A percentile compares a stretch with the other conserved stretches of the same genome.
These are phyloP conservation scores for Didymella lethalis DNA, from an alignment of 2,329 filamentous ascomycete genomes.

Conservation along the genomic window DNA sequence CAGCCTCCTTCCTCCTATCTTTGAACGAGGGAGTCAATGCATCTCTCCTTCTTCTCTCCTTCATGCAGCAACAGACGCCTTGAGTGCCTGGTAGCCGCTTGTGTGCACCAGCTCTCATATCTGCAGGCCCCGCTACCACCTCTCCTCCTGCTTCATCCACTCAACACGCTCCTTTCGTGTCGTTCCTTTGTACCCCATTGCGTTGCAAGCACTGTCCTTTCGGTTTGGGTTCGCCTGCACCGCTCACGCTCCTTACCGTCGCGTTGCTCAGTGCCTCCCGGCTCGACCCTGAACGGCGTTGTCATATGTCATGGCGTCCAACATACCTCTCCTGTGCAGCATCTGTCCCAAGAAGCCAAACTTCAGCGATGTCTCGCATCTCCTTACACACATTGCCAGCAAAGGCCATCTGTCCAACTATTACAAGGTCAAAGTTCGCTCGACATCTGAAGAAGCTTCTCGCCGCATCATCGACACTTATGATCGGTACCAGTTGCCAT, in stretches of 20 bases:
- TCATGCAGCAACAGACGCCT: constrained; percentile 23
- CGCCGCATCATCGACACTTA: constrained; percentile 70
- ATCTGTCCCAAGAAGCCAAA: constrained; percentile 81
- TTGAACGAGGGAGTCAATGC: constrained; percentile 8
- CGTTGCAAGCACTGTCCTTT: constrained; percentile 41
- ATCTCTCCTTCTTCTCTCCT: constrained; percentile 14
- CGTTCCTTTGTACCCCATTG: constrained; percentile 34
- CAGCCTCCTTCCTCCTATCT: constrained; percentile 37
- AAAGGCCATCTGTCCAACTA: constrained; percentile 89
- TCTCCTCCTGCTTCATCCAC: constrained; percentile 45
- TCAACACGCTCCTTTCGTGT: constrained; percentile 49
- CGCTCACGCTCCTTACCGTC: constrained; percentile 38
- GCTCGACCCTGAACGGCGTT: constrained; percentile 22
- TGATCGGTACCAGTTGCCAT: constrained; percentile 56
- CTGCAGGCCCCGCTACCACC: constrained; percentile 36
- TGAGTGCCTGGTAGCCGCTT: constrained; percentile 36
- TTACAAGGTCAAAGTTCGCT: constrained; percentile 80
- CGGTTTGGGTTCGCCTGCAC: constrained; percentile 29
- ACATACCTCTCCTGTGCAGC: constrained; percentile 77
- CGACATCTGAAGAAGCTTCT: constrained; percentile 72
- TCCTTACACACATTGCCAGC: constrained; percentile 90
- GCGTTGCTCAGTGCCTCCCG: neutral
- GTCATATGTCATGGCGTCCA: constrained; percentile 52
- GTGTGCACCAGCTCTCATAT: constrained; percentile 33
- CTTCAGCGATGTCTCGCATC: constrained; percentile 90